Conservation (phyloP, 805 yeast species). For the Yamadazyma sp. region DNA sequence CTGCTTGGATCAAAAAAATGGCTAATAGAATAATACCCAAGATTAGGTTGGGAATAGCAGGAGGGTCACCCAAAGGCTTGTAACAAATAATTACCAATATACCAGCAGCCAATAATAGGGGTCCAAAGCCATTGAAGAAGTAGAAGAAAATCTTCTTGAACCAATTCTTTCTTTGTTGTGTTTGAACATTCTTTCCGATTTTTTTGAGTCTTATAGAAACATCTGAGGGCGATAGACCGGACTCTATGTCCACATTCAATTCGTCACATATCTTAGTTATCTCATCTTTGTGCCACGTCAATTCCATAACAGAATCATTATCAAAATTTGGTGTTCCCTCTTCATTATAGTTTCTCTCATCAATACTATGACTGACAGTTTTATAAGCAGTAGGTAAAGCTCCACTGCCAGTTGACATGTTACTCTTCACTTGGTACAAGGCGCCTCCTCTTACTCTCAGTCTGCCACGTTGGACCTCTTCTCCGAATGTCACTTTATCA, state of each 20-base stretch:
- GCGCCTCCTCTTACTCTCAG: conserved; percentile 2
- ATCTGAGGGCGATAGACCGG: conserved; percentile 24
- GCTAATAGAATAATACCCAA: conserved; percentile 42
- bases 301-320: conserved; percentile 23
- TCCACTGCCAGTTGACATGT: conserved; percentile 9
- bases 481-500: conserved; percentile 5
- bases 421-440: conserved; percentile 5
- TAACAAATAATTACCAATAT: conserved; percentile 43
- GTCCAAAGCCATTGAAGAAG: conserved; percentile 51
- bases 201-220: conserved; percentile 16
- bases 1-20: conserved; percentile 44
- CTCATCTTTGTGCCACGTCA: conserved; percentile 31
- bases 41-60: conserved; percentile 42
- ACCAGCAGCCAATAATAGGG: conserved; percentile 41
- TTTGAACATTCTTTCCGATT: conserved; percentile 37
- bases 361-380: conserved; percentile 38
- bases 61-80: conserved; percentile 51
- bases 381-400: conserved; percentile 38
- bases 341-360: conserved; percentile 16
- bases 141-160: conserved; percentile 35
- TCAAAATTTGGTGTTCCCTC: conserved; percentile 9
- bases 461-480: conserved; percentile 3
- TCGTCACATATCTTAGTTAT: conserved; percentile 22
- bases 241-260: conserved; percentile 19
- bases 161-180: conserved; percentile 36